Conservation (phyloP, 176 grass and related monocot species). For the Chloris gayana region DNA sequence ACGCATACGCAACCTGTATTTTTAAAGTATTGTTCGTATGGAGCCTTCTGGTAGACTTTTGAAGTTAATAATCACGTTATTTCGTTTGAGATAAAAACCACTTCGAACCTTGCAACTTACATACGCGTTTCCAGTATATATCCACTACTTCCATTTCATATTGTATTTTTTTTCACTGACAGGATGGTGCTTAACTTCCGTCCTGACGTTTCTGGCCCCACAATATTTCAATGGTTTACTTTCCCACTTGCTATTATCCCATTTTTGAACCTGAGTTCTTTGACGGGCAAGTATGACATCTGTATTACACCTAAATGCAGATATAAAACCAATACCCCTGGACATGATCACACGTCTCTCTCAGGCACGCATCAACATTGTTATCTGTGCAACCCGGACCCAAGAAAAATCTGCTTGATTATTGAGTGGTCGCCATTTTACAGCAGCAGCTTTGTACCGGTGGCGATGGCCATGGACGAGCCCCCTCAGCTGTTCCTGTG, state of each 20-base stretch:
- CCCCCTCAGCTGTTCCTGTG: constrained; percentile 66
- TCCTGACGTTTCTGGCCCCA: background rate
- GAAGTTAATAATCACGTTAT: background rate
- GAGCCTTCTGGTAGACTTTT: background rate
- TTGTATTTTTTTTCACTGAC: background rate
- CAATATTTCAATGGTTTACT: background rate
- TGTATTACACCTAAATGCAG: constrained; percentile 8
- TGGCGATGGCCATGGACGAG: constrained; percentile 39
- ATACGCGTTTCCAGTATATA: background rate
- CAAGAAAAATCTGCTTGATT: constrained; percentile 18
- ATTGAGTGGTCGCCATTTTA: constrained; percentile 24
- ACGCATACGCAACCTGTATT: constrained; percentile 20
- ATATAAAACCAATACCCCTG: constrained; percentile 38
- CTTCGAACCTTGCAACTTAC: background rate
- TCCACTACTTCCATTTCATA: background rate
- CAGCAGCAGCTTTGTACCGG: constrained; percentile 8
- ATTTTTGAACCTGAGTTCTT: constrained; percentile 1
- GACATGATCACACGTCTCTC: constrained; percentile 7
- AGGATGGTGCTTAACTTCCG: background rate
- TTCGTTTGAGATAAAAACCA: background rate
- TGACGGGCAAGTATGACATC: constrained; percentile 23
- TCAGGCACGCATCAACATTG: constrained; percentile 5
- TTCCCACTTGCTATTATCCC: background rate
- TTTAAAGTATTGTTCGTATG: background rate
- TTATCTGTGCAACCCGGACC: background rate